phyloP scores from a whole-genome alignment of 2,329 filamentous ascomycete species.

The Akanthomyces muscarius region DNA sequence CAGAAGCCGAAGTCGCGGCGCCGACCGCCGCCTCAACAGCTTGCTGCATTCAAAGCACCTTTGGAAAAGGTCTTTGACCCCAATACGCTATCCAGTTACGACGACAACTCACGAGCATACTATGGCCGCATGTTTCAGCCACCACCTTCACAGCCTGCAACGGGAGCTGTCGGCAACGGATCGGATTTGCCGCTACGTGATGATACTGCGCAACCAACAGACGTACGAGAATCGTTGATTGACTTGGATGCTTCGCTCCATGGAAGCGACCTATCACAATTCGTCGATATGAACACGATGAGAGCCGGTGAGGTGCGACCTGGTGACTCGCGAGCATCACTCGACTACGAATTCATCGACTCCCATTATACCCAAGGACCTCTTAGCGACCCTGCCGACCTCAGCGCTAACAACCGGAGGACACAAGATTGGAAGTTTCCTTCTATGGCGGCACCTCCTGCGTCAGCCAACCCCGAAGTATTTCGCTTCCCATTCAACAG shows the following conservation, averaged over 20 bases:
- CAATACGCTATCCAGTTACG: constrained; percentile 60
- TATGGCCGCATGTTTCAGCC: constrained; percentile 47
- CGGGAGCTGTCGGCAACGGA: constrained; percentile 20
- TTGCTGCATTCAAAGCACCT: constrained; percentile 55
- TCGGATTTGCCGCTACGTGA: constrained; percentile 59
- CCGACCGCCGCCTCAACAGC: constrained; percentile 53
- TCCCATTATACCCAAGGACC: constrained; percentile 45
- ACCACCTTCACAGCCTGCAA: constrained; percentile 25
- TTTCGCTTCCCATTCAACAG: constrained; percentile 47
- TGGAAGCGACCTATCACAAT: constrained; percentile 52
- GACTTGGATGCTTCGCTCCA: constrained; percentile 59
- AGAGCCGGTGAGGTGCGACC: constrained; percentile 41
- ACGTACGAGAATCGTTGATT: constrained; percentile 60
- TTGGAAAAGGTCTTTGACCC: constrained; percentile 64
- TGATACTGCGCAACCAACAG: constrained; percentile 45
- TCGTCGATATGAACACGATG: constrained; percentile 60
- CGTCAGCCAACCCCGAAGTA: constrained; percentile 50
- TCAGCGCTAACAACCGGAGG: constrained; percentile 44
- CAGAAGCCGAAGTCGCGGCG: constrained; percentile 50
- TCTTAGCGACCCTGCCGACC: constrained; percentile 55
- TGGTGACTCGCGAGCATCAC: constrained; percentile 41
- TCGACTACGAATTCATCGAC: constrained; percentile 48
- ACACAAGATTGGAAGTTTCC: constrained; percentile 59
- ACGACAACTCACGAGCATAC: constrained; percentile 59
- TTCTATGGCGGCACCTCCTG: constrained; percentile 45